A percentile compares a stretch with the other conserved stretches of the same genome.
Evolutionary conservation across 805 yeast species (phyloP).

Genomic region (Cyberlindnera misumaiensis): DNA sequence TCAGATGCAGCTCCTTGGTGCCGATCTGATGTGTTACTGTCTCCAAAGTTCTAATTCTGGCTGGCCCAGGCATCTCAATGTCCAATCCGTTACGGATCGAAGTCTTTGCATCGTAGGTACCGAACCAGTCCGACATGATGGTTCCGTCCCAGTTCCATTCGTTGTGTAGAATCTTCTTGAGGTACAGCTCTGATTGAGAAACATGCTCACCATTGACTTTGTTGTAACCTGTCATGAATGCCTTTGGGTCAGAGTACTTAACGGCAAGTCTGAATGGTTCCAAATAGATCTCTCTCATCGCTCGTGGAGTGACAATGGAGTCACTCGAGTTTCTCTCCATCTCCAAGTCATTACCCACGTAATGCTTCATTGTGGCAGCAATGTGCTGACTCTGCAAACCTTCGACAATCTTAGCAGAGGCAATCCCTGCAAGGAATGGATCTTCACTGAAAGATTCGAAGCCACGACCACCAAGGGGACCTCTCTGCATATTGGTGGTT

Average conservation of each 20-base stretch:
- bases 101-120: conserved; percentile 41
- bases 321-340: conserved; percentile 44
- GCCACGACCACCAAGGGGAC: conserved; percentile 56
- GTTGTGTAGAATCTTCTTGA: conserved; percentile 40
- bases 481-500: conserved; percentile 46
- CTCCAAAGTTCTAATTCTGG: conserved; percentile 35
- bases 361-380: conserved; percentile 56
- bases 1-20: conserved; percentile 32
- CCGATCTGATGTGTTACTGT: conserved; percentile 36
- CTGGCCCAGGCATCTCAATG: conserved; percentile 64
- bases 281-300: conserved; percentile 58
- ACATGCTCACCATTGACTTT: conserved; percentile 56
- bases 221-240: conserved; percentile 59
- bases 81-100: conserved; percentile 51
- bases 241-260: conserved; percentile 43
- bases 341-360: conserved; percentile 57
- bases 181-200: conserved; percentile 36
- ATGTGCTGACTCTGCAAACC: conserved; percentile 50
- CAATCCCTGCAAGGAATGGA: conserved; percentile 41
- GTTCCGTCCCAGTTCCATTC: conserved; percentile 57
- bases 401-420: conserved; percentile 40
- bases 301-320: conserved; percentile 48
- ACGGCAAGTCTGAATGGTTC: conserved; percentile 58
- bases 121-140: conserved; percentile 61
- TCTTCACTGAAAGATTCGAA: conserved; percentile 61